Evolutionary conservation across 768 basidiomycete genomes (phyloP).

Genomic region (Trametopsis cervina): DNA sequence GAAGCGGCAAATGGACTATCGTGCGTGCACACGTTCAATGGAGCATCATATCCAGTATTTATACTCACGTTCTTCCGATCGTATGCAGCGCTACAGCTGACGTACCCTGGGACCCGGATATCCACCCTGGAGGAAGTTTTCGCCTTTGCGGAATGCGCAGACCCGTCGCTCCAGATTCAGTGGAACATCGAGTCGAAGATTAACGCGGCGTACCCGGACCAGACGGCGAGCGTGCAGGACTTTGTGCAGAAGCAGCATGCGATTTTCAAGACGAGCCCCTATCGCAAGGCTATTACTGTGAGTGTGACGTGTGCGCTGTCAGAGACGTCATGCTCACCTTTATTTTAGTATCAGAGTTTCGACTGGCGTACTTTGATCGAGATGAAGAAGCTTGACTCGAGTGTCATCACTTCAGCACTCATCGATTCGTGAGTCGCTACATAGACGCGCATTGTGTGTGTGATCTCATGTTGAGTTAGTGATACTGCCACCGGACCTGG

Average conservation of each 20-base stretch:
- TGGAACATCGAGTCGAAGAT: slow-evolving; percentile 84
- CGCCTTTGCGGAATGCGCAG: slow-evolving; percentile 67
- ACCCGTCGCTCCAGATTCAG: slow-evolving; percentile 49
- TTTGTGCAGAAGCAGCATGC: slow-evolving; percentile 60
- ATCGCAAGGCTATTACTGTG: slow-evolving; percentile 58
- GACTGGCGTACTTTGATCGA: slow-evolving; percentile 71
- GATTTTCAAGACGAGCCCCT: slow-evolving; percentile 52
- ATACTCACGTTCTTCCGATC: neutral
- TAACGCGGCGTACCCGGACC: slow-evolving; percentile 44
- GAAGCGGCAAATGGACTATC: slow-evolving; percentile 47
- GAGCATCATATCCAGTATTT: neutral
- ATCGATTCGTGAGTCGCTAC: slow-evolving; percentile 47
- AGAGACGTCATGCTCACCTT: neutral
- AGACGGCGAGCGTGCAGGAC: slow-evolving; percentile 46
- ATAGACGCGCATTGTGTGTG: neutral
- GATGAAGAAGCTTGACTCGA: slow-evolving; percentile 65
- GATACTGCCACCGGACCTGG: slow-evolving; percentile 34
- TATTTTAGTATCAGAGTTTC: slow-evolving; percentile 65
- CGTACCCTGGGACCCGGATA: slow-evolving; percentile 63
- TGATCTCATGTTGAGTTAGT: slow-evolving; percentile 12
- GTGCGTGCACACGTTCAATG: slow-evolving; percentile 41
- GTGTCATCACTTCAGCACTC: slow-evolving; percentile 55
- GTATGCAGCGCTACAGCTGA: slow-evolving; percentile 48
- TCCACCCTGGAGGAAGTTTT: slow-evolving; percentile 72
- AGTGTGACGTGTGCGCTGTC: slow-evolving; percentile 14